phyloP scores from a whole-genome alignment of 306 rosid genomes.

The Lathyrus oleraceus region DNA sequence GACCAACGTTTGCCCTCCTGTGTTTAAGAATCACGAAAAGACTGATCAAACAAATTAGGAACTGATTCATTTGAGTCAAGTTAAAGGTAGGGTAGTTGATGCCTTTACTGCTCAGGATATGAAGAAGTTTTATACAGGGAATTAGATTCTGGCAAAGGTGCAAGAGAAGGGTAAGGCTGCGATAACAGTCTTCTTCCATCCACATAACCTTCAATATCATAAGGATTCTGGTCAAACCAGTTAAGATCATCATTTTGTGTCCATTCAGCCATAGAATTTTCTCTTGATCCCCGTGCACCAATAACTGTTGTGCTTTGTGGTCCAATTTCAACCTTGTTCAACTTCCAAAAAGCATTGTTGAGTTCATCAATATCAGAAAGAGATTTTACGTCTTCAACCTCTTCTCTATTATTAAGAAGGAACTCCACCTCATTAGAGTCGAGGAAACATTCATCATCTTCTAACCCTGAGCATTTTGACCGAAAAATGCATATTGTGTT shows the following conservation, averaged over 20 bases:
- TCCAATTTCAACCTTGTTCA: conserved; percentile 86
- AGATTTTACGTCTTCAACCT: conserved; percentile 53
- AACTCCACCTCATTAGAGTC: conserved; percentile 83
- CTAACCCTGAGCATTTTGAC: conserved; percentile 77
- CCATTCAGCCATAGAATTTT: conserved; percentile 56
- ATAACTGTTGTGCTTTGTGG: conserved; percentile 75
- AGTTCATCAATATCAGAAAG: conserved; percentile 54
- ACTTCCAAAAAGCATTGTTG: conserved; percentile 50
- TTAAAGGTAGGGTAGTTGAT: conserved; percentile 53
- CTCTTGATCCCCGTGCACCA: conserved; percentile 88
- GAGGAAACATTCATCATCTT: conserved; percentile 49
- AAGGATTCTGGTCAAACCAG: conserved; percentile 49
- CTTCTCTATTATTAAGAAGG: conserved; percentile 61
- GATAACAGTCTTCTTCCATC: conserved; percentile 57
- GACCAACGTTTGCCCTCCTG: conserved; percentile 63
- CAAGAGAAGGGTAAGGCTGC: conserved; percentile 56
- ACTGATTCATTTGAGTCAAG: conserved; percentile 65
- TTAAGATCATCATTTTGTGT: conserved; percentile 37
- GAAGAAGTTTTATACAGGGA: conserved; percentile 81
- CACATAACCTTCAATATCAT: conserved; percentile 47
- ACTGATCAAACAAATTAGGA: conserved; percentile 54
- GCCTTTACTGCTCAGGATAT: conserved; percentile 86
- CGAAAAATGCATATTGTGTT: conserved; percentile 87
- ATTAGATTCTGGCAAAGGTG: conserved; percentile 50
- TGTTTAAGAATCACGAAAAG: conserved; percentile 44